Conservation (phyloP, 2,329 filamentous ascomycete species). For the Pseudocercospora pini-densiflorae region DNA sequence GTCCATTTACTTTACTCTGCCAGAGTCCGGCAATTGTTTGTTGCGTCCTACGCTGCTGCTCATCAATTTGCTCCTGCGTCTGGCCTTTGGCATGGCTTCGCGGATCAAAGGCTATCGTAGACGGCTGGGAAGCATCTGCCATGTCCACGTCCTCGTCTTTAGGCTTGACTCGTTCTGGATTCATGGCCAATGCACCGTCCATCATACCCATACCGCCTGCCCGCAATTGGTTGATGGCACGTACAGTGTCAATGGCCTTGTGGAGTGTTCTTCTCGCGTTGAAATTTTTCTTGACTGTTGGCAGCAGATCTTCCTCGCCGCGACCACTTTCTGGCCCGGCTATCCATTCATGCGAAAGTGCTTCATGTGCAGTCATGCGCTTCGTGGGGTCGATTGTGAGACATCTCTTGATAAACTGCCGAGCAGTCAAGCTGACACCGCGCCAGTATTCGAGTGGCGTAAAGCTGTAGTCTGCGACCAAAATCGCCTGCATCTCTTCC, state of each 20-base stretch:
- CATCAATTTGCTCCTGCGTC: conserved; percentile 64
- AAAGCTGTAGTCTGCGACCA: conserved; percentile 95
- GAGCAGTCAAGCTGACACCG: conserved; percentile 79
- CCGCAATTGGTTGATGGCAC: conserved; percentile 69
- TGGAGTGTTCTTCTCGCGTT: conserved; percentile 68
- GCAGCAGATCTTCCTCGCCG: conserved; percentile 60
- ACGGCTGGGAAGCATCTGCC: conserved; percentile 46
- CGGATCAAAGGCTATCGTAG: conserved; percentile 56
- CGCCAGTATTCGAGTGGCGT: conserved; percentile 96
- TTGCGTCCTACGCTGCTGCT: conserved; percentile 63
- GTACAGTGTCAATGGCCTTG: conserved; percentile 70
- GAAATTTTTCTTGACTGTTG: conserved; percentile 72
- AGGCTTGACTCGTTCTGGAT: conserved; percentile 49
- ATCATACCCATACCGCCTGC: conserved; percentile 64
- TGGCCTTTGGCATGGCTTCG: conserved; percentile 64
- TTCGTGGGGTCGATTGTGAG: conserved; percentile 85
- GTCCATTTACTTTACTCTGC: conserved; percentile 38
- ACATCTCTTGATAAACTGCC: conserved; percentile 91
- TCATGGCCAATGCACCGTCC: conserved; percentile 62
- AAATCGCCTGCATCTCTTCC: conserved; percentile 99
- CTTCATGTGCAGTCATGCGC: conserved; percentile 89
- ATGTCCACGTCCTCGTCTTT: conserved; percentile 39
- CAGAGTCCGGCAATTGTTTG: conserved; percentile 64
- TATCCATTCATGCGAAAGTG: conserved; percentile 68
- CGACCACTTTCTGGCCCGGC: conserved; percentile 58